phyloP scores from a whole-genome alignment of 495 filamentous ascomycete species.

The Penicillium malachiteum region DNA sequence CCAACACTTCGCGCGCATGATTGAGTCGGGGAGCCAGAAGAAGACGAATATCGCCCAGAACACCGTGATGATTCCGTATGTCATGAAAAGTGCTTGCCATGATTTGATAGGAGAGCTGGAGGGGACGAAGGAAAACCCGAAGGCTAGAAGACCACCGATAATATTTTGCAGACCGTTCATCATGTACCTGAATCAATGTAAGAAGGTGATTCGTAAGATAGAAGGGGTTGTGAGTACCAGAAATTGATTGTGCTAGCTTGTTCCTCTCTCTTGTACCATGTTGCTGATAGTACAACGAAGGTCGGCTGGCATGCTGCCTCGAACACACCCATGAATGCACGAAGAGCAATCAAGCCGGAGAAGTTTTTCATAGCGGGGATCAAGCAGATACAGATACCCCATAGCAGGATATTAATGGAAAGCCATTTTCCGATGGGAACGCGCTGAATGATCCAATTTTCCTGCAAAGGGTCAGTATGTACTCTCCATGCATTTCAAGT shows the following conservation, averaged over 20 bases:
- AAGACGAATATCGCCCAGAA: conserved; percentile 45
- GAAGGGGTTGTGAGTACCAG: conserved; percentile 43
- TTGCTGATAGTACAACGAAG: conserved; percentile 56
- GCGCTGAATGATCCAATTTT: conserved; percentile 54
- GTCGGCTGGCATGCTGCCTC: conserved; percentile 63
- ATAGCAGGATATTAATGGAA: conserved; percentile 57
- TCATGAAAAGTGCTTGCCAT: conserved; percentile 58
- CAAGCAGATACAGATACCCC: conserved; percentile 54
- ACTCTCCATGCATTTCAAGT: not conserved
- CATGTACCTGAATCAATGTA: conserved; percentile 48
- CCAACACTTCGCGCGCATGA: conserved; percentile 45
- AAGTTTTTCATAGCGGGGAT: conserved; percentile 59
- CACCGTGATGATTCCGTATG: conserved; percentile 52
- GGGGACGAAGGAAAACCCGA: conserved; percentile 53
- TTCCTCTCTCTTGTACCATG: conserved; percentile 69
- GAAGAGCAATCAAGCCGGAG: conserved; percentile 49
- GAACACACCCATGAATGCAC: conserved; percentile 63
- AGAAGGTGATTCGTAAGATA: not conserved
- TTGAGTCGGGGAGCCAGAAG: conserved; percentile 46
- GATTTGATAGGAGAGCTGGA: conserved; percentile 35
- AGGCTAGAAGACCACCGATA: conserved; percentile 53
- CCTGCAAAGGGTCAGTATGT: not conserved
- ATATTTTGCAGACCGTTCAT: conserved; percentile 60
- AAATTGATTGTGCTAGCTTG: conserved; percentile 61
- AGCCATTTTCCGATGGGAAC: conserved; percentile 61